Percentiles rank a stretch among this genome's conserved stretches.
Conservation (phyloP, 805 yeast genomes). For the Candida orba region DNA sequence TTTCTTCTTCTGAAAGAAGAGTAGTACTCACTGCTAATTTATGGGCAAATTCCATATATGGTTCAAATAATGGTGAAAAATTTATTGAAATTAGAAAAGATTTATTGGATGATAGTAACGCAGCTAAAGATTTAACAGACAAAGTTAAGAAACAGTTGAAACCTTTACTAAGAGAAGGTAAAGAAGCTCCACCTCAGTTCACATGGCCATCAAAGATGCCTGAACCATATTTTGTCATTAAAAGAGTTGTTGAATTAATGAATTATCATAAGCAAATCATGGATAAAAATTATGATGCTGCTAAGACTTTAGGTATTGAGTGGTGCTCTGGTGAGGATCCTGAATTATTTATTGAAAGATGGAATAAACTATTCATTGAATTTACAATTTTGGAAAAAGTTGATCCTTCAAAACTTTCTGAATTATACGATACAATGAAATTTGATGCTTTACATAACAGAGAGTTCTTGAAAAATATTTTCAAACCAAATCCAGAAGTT, state of each 20-base stretch:
- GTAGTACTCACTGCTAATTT: constrained; percentile 89
- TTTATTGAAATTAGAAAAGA: constrained; percentile 82
- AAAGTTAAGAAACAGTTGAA: constrained; percentile 94
- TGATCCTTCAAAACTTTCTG: constrained; percentile 95
- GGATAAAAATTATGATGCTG: constrained; percentile 68
- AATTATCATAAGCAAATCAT: constrained; percentile 79
- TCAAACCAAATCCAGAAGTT: constrained; percentile 51
- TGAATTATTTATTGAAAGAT: constrained; percentile 79
- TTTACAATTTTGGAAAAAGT: constrained; percentile 90
- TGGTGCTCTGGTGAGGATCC: constrained; percentile 99
- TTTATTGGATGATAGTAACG: constrained; percentile 90
- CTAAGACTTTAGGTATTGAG: constrained; percentile 57
- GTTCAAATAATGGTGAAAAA: constrained; percentile 67
- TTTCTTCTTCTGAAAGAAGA: constrained; percentile 89
- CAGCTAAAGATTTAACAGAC: constrained; percentile 97
- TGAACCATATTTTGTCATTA: constrained; percentile 89
- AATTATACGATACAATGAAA: constrained; percentile 96
- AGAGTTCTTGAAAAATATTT: constrained; percentile 76
- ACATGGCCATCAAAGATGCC: constrained; percentile 99
- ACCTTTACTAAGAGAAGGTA: constrained; percentile 89
- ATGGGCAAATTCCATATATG: constrained; percentile 63
- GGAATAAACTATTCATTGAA: constrained; percentile 95
- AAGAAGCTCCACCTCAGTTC: constrained; percentile 94
- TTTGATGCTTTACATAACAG: constrained; percentile 96
- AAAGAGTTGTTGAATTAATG: constrained; percentile 93